phyloP scores from a whole-genome alignment of 441 rosid genomes.

The Erysimum pusillum region DNA sequence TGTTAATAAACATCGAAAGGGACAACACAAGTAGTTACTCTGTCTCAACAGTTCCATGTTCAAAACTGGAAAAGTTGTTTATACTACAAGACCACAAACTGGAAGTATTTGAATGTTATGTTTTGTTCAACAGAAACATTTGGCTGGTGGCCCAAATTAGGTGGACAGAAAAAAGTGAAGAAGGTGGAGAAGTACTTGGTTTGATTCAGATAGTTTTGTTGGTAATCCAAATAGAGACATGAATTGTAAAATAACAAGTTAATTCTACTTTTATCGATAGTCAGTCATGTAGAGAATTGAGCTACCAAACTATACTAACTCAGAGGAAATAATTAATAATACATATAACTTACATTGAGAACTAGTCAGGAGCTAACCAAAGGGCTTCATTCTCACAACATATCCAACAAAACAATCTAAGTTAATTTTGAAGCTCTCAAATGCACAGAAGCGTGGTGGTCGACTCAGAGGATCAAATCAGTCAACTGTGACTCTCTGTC shows the following conservation, averaged over 20 bases:
- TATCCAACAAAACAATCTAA: not conserved
- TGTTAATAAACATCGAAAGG: constrained; percentile 40
- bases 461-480: constrained; percentile 34
- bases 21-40: constrained; percentile 45
- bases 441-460: constrained; percentile 26
- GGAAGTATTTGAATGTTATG: constrained; percentile 13
- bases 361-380: not conserved
- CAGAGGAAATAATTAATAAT: not conserved
- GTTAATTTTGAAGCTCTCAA: not conserved
- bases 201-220: constrained; percentile 44
- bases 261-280: constrained; percentile 12
- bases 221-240: constrained; percentile 14
- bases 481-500: constrained; percentile 36
- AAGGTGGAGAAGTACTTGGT: constrained; percentile 85
- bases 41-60: constrained; percentile 45
- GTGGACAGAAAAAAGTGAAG: constrained; percentile 58
- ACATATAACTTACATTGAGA: constrained; percentile 12
- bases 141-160: constrained; percentile 40
- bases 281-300: constrained; percentile 20
- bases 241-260: constrained; percentile 11
- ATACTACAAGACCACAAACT: constrained; percentile 26
- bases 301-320: constrained; percentile 10
- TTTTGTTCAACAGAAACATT: constrained; percentile 27
- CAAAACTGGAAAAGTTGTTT: constrained; percentile 38
- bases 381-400: not conserved